phyloP scores from a whole-genome alignment of 73 alveolate genomes.

The Stentor roeselii region DNA sequence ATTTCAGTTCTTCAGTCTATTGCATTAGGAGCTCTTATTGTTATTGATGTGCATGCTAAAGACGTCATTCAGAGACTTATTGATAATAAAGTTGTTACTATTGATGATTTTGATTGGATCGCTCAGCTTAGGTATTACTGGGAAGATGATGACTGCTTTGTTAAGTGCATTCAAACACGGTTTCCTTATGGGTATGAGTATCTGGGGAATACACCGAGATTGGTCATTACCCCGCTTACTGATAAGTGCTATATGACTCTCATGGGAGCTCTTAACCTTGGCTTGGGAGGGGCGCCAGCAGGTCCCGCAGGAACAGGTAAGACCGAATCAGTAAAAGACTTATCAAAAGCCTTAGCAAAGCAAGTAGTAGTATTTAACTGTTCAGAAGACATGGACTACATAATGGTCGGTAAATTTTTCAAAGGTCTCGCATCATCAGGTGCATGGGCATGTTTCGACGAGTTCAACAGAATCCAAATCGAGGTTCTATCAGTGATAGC shows the following conservation, averaged over 20 bases:
- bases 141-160: slow-evolving; percentile 93
- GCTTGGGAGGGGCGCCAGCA: slow-evolving; percentile 99
- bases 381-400: slow-evolving; percentile 92
- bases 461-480: slow-evolving; percentile 92
- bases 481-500: slow-evolving; percentile 93
- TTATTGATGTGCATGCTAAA: slow-evolving; percentile 99
- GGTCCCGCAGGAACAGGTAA: slow-evolving; percentile 99
- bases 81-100: slow-evolving; percentile 75
- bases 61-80: slow-evolving; percentile 96
- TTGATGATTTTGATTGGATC: slow-evolving; percentile 99
- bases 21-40: slow-evolving; percentile 97
- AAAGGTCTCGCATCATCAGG: slow-evolving; percentile 96
- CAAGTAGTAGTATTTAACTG: slow-evolving; percentile 93
- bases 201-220: slow-evolving; percentile 97
- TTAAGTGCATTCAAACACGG: slow-evolving; percentile 96
- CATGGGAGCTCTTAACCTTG: slow-evolving; percentile 97
- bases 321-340: slow-evolving; percentile 96
- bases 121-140: slow-evolving; percentile 99
- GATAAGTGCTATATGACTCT: slow-evolving; percentile 98
- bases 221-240: slow-evolving; percentile 99
- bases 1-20: slow-evolving; percentile 85
- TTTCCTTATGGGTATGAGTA: slow-evolving; percentile 99
- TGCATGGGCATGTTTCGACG: slow-evolving; percentile 97
- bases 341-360: slow-evolving; percentile 93
- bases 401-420: slow-evolving; percentile 97